Conservation (phyloP, 345 rosid genomes). For the Durio zibethinus region DNA sequence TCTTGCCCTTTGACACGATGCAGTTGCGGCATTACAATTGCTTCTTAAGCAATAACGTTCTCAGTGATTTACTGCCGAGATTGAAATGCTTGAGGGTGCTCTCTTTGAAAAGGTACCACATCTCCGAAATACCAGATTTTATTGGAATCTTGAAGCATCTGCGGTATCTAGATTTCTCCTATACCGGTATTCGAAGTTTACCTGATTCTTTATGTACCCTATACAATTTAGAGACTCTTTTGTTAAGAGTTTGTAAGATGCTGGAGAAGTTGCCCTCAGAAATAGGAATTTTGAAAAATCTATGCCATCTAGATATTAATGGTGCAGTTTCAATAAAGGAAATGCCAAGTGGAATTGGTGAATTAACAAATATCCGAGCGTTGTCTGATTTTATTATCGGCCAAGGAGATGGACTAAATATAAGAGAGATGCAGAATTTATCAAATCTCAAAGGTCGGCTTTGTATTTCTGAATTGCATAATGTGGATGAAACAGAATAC, state of each 20-base stretch:
- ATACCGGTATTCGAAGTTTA: no score
- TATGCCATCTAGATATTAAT: conserved; percentile 24
- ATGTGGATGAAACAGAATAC: neutral
- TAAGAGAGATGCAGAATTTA: conserved; percentile 20
- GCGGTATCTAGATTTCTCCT: no score
- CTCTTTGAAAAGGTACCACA: no score
- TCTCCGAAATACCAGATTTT: no score
- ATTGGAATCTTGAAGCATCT: no score
- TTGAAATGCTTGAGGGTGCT: no score
- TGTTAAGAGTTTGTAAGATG: neutral
- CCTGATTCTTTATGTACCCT: no score
- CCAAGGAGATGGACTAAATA: neutral
- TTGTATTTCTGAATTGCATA: conserved; percentile 15
- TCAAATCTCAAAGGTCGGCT: conserved; percentile 24
- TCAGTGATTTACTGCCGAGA: no score
- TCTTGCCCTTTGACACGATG: neutral
- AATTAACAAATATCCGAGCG: conserved; percentile 14
- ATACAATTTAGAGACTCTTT: conserved; percentile 11
- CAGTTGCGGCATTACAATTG: accelerated
- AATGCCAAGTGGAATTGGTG: conserved; percentile 5
- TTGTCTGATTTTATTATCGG: conserved; percentile 24
- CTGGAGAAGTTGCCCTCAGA: conserved; percentile 18
- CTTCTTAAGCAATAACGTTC: neutral
- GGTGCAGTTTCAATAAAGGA: conserved; percentile 23
- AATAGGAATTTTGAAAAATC: conserved; percentile 13